Evolutionary conservation across 192 early-diverging fungal species (phyloP).

Genomic region (Linnemannia hyalina): DNA sequence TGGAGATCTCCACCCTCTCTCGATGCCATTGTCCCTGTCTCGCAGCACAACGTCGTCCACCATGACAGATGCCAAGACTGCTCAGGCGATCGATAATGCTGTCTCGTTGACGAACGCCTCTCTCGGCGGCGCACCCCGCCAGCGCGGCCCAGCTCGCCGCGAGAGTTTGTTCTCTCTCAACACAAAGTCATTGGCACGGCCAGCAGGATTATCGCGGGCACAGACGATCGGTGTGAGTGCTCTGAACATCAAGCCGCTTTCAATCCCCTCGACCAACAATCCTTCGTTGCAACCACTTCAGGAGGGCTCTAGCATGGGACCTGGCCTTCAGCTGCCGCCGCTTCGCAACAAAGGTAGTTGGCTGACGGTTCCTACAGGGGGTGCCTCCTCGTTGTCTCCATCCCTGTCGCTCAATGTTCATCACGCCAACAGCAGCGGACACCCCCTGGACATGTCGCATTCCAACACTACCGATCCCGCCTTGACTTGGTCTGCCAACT

Average conservation of each 20-base stretch:
- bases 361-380: conserved; percentile 41
- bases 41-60: conserved; percentile 21
- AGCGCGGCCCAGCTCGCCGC: conserved; percentile 18
- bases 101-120: conserved; percentile 49
- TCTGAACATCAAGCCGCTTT: conserved; percentile 38
- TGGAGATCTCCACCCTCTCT: conserved; percentile 9
- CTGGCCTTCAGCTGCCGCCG: conserved; percentile 19
- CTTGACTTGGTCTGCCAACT: conserved; percentile 30
- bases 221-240: conserved; percentile 47
- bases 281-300: conserved; percentile 26
- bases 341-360: conserved; percentile 32
- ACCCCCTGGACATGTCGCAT: conserved; percentile 10
- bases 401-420: conserved; percentile 29
- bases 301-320: conserved; percentile 4
- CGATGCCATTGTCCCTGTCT: conserved; percentile 23
- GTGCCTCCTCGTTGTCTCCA: conserved; percentile 17
- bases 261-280: conserved; percentile 24
- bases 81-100: conserved; percentile 46
- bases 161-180: conserved; percentile 55
- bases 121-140: conserved; percentile 16
- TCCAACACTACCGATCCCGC: conserved; percentile 23
- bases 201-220: conserved; percentile 23
- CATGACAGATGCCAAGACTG: conserved; percentile 36
- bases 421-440: conserved; percentile 1
- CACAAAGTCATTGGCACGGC: conserved; percentile 45